Evolutionary conservation across 1,139 yeast genomes (phyloP), one percentile per base, ranked within the genome.

Genomic region (Zygotorulaspora mrakii): DNA sequence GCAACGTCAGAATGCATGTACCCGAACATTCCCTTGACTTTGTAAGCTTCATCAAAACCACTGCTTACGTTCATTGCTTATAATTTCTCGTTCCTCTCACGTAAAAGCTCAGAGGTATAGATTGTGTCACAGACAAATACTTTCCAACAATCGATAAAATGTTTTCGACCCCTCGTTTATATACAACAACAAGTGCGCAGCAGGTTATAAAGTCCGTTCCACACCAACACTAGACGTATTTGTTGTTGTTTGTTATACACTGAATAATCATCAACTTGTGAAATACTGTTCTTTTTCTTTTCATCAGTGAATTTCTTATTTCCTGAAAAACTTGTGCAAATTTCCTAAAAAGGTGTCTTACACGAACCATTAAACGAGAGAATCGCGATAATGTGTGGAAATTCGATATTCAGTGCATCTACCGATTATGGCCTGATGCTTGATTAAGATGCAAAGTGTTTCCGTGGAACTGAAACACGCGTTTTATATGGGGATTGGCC

Each of bases 1-100:
- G 48, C 48, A 12, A 42, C 42, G 5, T 44, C 36, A 14, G 53
- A 37, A 34, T 46, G 48, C 54, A 53, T 49, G 31, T 46, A 52
- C 38, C 51, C 50, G 26, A 32, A 47, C 14, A 44, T 39, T 20
- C 47, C 37, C 33, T 46, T 47, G 28, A 39, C 22, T 31, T 40
- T 49, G 40, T 39, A 42, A 20, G 37, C 32, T 29, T 39, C 39
- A 24, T 44, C 46, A 22, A 44, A 42, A 7, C 35, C 33, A 13
- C 43, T 35, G 25, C 35, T n/a, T n/a, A n/a, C 33, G 11, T 37
- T 37, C 36, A 32, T 31, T 17, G 12, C 18, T 16, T 28, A 6
- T 9, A 10, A 16, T 7, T 9, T 17, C 31, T 28, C 31, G 31
- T 25, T 25, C 29, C n/a, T n/a, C n/a, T n/a, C n/a, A n/a, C n/a